Evolutionary conservation across 75 land plant species (phyloP).

Genomic region (Picea glauca): DNA sequence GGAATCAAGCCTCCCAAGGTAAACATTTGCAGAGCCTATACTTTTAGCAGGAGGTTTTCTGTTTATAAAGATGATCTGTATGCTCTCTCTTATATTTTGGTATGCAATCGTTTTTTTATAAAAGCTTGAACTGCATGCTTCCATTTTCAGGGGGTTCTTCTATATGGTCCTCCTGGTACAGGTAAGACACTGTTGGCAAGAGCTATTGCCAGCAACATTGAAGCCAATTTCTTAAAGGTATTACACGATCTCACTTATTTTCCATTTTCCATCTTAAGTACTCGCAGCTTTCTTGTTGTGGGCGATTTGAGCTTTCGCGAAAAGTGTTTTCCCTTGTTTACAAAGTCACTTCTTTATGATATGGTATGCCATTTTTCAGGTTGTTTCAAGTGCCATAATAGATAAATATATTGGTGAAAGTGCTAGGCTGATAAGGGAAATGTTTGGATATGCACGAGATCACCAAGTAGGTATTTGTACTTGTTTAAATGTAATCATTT

Average conservation of each 20-base stretch:
- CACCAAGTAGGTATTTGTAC: slow-evolving; percentile 58
- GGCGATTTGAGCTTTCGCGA: not conserved
- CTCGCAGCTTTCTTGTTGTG: not conserved
- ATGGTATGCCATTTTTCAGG: slow-evolving; percentile 29
- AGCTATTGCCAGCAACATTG: slow-evolving; percentile 97
- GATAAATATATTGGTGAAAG: slow-evolving; percentile 93
- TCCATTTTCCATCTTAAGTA: not conserved
- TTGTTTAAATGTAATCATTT: not conserved
- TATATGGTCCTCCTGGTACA: slow-evolving; percentile 97
- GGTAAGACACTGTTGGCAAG: slow-evolving; percentile 94
- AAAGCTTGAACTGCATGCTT: not conserved
- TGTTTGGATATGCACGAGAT: slow-evolving; percentile 93
- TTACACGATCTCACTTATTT: not conserved
- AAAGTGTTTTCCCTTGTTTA: not conserved
- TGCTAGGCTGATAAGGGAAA: slow-evolving; percentile 78
- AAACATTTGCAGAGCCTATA: not conserved
- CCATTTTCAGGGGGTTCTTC: slow-evolving; percentile 77
- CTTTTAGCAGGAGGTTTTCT: not conserved
- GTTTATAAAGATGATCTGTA: not conserved
- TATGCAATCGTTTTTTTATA: not conserved
- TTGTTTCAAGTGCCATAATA: slow-evolving; percentile 94
- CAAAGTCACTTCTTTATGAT: no score
- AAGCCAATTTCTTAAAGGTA: slow-evolving; percentile 94
- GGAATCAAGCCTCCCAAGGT: slow-evolving; percentile 90
- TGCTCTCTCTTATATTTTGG: not conserved